Evolutionary conservation across 495 filamentous ascomycete species (phyloP).

Genomic region (Parmelia sp.): DNA sequence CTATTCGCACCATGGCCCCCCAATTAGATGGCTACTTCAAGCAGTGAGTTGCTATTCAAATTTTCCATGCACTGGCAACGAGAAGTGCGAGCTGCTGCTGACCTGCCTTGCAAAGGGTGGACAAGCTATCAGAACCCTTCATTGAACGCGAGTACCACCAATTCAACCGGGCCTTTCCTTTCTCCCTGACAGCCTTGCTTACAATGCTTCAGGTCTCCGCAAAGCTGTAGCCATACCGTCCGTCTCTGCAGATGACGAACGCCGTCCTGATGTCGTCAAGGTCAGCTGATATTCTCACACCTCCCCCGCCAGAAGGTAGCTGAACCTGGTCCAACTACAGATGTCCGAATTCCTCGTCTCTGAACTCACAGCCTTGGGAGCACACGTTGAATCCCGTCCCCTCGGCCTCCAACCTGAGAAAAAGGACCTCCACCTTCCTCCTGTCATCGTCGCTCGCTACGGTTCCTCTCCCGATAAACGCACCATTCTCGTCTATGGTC

Average conservation of each 20-base stretch:
- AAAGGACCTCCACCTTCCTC: conserved; percentile 84
- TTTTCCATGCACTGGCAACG: not conserved
- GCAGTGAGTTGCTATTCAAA: conserved; percentile 44
- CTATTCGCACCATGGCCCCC: conserved; percentile 63
- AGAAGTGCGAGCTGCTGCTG: not conserved
- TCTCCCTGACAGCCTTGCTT: conserved; percentile 3
- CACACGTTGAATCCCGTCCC: conserved; percentile 71
- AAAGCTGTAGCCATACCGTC: conserved; percentile 95
- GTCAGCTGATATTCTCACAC: conserved; percentile 31
- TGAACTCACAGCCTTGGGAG: conserved; percentile 77
- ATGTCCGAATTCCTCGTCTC: conserved; percentile 89
- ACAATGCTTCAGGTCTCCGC: conserved; percentile 51
- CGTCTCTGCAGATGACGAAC: conserved; percentile 81
- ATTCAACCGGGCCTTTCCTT: not conserved
- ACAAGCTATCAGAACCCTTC: conserved; percentile 70
- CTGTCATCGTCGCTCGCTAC: conserved; percentile 85
- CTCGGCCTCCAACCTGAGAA: conserved; percentile 87
- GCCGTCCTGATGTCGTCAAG: conserved; percentile 79
- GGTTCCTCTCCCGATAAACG: conserved; percentile 85
- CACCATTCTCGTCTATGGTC: conserved; percentile 93
- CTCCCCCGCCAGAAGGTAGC: not conserved
- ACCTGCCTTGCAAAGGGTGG: conserved; percentile 51
- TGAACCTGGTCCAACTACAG: conserved; percentile 31
- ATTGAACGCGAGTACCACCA: conserved; percentile 62
- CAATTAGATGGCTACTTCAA: conserved; percentile 78